These are phyloP conservation scores for Cytospora schulzeri DNA, from an alignment of 2,329 filamentous ascomycete genomes.

Conservation along the genomic window DNA sequence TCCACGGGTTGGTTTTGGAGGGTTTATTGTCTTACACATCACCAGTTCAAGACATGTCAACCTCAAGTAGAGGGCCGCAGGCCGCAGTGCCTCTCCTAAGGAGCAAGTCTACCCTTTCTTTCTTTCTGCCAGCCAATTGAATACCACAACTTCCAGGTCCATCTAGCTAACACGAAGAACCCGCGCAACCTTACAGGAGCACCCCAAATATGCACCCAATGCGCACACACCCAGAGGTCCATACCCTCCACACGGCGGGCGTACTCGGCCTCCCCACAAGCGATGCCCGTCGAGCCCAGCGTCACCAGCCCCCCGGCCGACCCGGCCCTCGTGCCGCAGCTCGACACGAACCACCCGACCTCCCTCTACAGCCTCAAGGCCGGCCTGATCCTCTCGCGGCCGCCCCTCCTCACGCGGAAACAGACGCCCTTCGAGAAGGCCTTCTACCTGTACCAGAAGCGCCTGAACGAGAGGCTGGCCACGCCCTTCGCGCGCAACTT, in stretches of 20 bases:
- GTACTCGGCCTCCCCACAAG: slow-evolving; percentile 39
- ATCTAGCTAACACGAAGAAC: slow-evolving; percentile 35
- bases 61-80: slow-evolving; percentile 58
- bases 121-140: slow-evolving; percentile 4
- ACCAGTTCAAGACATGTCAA: slow-evolving; percentile 46
- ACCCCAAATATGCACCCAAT: slow-evolving; percentile 39
- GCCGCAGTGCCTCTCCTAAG: slow-evolving; percentile 52
- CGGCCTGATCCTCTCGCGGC: slow-evolving; percentile 82
- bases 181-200: slow-evolving; percentile 30
- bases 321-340: slow-evolving; percentile 32
- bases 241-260: slow-evolving; percentile 32
- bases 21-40: slow-evolving; percentile 9
- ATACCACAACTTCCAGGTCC: not conserved
- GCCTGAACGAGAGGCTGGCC: slow-evolving; percentile 88
- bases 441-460: slow-evolving; percentile 96
- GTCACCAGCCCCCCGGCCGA: slow-evolving; percentile 31
- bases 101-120: slow-evolving; percentile 42
- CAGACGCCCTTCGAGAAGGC: slow-evolving; percentile 87
- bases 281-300: slow-evolving; percentile 34
- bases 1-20: slow-evolving; percentile 24
- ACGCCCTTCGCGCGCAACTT: slow-evolving; percentile 88
- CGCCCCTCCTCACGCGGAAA: slow-evolving; percentile 82
- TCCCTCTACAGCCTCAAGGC: slow-evolving; percentile 53
- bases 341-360: slow-evolving; percentile 26
- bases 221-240: slow-evolving; percentile 38